Evolutionary conservation across 2,329 filamentous ascomycete genomes (phyloP).

Genomic region (Geosmithia morbida): DNA sequence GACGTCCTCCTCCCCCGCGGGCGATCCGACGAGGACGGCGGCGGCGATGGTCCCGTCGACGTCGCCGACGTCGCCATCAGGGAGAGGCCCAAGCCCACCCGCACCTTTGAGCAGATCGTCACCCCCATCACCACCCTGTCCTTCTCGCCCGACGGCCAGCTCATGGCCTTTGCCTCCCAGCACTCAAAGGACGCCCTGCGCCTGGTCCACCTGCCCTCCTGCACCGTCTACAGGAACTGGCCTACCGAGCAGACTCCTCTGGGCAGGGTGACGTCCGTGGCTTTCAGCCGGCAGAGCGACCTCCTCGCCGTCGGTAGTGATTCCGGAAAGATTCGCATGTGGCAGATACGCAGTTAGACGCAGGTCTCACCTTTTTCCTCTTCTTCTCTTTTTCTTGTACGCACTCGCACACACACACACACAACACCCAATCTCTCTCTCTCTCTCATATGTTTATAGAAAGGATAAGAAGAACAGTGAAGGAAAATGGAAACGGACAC

Average conservation of each 20-base stretch:
- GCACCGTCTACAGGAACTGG: constrained; percentile 95
- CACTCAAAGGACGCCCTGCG: constrained; percentile 82
- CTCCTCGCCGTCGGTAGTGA: constrained; percentile 81
- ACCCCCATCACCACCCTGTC: constrained; percentile 67
- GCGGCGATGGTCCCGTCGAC: no score
- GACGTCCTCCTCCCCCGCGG: constrained; percentile 32
- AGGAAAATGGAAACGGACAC: not conserved
- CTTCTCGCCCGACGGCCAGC: constrained; percentile 81
- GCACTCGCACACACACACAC: not conserved
- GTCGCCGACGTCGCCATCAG: constrained; percentile 43
- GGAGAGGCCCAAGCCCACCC: constrained; percentile 54
- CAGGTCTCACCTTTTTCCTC: no score
- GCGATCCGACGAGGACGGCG: constrained; percentile 11
- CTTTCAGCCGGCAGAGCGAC: constrained; percentile 50
- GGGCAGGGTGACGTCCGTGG: constrained; percentile 64
- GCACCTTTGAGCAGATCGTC: constrained; percentile 71
- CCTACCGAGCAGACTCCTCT: constrained; percentile 81
- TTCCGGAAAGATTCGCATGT: constrained; percentile 72
- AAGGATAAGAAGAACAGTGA: not conserved
- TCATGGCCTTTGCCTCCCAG: constrained; percentile 72
- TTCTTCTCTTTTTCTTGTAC: not conserved
- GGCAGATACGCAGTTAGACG: constrained; percentile 65
- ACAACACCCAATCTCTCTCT: no score
- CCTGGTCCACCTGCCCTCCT: constrained; percentile 79
- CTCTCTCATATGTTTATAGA: not conserved